Conservation (phyloP, 2,329 filamentous ascomycete species). For the Diaporthe humulicola region DNA sequence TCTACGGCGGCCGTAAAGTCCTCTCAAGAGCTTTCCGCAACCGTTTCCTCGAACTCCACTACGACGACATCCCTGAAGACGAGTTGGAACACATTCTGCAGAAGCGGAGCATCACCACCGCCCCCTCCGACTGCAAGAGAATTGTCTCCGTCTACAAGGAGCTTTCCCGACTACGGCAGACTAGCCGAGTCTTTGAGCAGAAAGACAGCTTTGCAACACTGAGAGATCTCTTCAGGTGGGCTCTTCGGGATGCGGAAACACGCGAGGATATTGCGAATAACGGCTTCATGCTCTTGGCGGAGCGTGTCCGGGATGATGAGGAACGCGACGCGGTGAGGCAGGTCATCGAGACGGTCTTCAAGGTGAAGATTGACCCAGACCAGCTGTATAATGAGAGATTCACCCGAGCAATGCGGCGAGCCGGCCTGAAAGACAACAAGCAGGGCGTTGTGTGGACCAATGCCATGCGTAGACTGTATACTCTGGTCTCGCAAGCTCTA, state of each 20-base stretch:
- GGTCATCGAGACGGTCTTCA: conserved; percentile 92
- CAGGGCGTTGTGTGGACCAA: conserved; percentile 91
- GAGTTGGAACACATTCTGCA: conserved; percentile 94
- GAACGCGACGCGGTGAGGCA: conserved; percentile 87
- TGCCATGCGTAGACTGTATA: conserved; percentile 92
- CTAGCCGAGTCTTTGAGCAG: conserved; percentile 92
- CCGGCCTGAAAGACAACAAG: conserved; percentile 60
- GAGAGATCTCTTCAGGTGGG: conserved; percentile 96
- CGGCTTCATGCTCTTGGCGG: conserved; percentile 95
- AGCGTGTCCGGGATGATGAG: conserved; percentile 91
- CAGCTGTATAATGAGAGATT: conserved; percentile 76
- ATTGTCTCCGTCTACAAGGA: conserved; percentile 97
- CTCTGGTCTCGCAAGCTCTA: conserved; percentile 88
- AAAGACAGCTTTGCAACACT: conserved; percentile 98
- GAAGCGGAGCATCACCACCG: conserved; percentile 85
- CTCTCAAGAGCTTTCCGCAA: conserved; percentile 96
- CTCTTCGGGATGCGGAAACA: conserved; percentile 84
- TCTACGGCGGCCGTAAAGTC: conserved; percentile 95
- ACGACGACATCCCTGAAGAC: conserved; percentile 96
- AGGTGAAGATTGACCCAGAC: conserved; percentile 81
- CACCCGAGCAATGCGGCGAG: conserved; percentile 68
- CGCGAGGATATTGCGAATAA: conserved; percentile 91
- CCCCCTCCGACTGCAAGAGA: conserved; percentile 89
- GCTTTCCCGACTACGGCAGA: conserved; percentile 89
- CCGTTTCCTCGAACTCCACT: conserved; percentile 95